Base-by-base conservation (phyloP, 768 basidiomycete species). In the Epithele typhae region DNA sequence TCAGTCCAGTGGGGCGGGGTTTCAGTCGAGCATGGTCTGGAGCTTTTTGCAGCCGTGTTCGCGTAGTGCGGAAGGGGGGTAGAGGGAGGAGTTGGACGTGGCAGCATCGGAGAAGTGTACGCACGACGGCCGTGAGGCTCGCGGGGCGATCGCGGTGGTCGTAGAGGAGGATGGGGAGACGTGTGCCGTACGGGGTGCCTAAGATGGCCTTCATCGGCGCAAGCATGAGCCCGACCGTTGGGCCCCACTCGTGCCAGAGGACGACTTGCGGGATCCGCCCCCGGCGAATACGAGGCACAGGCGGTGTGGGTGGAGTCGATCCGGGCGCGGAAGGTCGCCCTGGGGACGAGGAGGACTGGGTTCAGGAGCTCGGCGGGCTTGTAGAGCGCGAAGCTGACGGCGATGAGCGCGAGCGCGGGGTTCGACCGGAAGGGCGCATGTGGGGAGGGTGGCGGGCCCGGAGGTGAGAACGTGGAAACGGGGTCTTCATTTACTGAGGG, bases 171-270 rank as follows among this genome's bases (percentile, higher is more conserved):
- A 35, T n/a, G 21, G 42, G 27, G n/a, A 43, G 11, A 10, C 42
- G 42, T 3, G 32, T 34, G 10, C 42, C 42, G 22, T 18, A 43
- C 18, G 42, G 32, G 35, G 9, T 36, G 15, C 11, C 25, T 30
- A 43, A 35, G 12, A 24, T 12, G 23, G 23, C 14, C 18, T 4
- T 27, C 32, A 5, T 24, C 18, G 2, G 21, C 25, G 19, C 19
- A 18, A 43, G 33, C 42, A 43, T 9, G 18, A 43, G 33, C 12
- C 32, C 19, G 6, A 30, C 42, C 14, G 22, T 6, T 5, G 21
- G 42, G 19, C 32, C 42, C 42, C 42, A 43, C 21, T 43, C 42
- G 33, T 43, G 42, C 42, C 42, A 43, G 30, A 23, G 35, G 5
- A 34, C 22, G 27, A 18, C 17, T 18, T 11, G 34, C 27, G 8